Evolutionary conservation across 208 protist genomes (phyloP), one percentile per base, ranked within the genome.

Genomic region (Wallacemonas collosoma): DNA sequence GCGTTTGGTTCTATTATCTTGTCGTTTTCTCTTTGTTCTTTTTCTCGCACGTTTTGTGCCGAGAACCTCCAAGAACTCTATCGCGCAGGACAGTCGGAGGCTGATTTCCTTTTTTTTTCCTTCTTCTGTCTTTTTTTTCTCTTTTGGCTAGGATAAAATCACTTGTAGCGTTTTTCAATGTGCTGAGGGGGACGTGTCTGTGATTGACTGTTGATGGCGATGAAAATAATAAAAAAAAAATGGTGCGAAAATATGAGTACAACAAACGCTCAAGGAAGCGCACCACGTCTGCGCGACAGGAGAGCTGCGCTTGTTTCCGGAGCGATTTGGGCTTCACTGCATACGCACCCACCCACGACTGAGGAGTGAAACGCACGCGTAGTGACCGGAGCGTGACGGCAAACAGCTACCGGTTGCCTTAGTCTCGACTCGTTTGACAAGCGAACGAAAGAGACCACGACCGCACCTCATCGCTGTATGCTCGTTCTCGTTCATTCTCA

Each of bases 71-170:
- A 60, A 40, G 55, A 12, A n/a, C 36, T 60, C 17, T 15, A 39
- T 50, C 45, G 45, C 6, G 45, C 45, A 14, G 45, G 45, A 50
- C 12, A 15, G 8, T 8, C 17, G 36, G 26, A 60, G 50, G 39
- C 36, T 54, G 48, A 53, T 70, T 60, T 79, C 65, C 8, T 61
- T 51, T 73, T 72, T 41, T 14, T 75, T 43, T 53, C 75, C 58
- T 51, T 74, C 17, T 65, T 17, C 44, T 17, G 40, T 48, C 50
- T 72, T n/a, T 61, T 51, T 73, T 72, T 41, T 14, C 71, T 43
- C 58, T 78, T 64, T 51, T 71, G 38, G 70, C 62, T 72, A 56
- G 51, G 51, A 56, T 56, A 56, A 56, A 56, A 56, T 0, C 1
- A 56, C n/a, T 56, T n/a, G 51, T 65, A 61, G 72, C 3, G 45